Percentiles rank a stretch among this genome's conserved stretches.
These are phyloP conservation scores for Globisporangium camurandrum DNA, from an alignment of 352 stramenopile genomes.

Conservation along the genomic window DNA sequence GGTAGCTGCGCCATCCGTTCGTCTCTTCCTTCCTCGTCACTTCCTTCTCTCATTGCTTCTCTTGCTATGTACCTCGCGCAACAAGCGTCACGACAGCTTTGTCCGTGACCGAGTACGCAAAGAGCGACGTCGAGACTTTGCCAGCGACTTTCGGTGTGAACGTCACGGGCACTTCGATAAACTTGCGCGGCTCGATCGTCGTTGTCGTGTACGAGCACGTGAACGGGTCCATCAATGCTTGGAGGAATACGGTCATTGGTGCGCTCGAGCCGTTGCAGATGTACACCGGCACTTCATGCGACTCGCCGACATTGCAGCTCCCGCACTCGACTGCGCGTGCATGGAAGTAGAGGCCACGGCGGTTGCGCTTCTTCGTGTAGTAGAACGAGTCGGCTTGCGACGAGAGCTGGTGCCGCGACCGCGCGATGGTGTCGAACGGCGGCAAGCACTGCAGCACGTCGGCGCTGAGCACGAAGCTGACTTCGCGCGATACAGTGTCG, in stretches of 20 bases:
- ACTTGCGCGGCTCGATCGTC: constrained; percentile 76
- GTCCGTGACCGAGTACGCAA: constrained; percentile 69
- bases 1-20: too few relatives aligned
- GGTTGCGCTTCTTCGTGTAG: constrained; percentile 75
- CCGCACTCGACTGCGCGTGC: constrained; percentile 79
- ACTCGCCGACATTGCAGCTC: constrained; percentile 60
- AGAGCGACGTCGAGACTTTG: constrained; percentile 76
- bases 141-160: constrained; percentile 73
- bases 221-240: constrained; percentile 71
- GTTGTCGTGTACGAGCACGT: constrained; percentile 66
- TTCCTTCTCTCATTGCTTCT: neutral
- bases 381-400: constrained; percentile 80
- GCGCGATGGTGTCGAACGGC: constrained; percentile 50
- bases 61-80: constrained; percentile 43
- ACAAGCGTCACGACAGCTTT: constrained; percentile 79
- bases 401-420: constrained; percentile 52
- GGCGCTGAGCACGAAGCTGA: constrained; percentile 58
- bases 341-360: constrained; percentile 75
- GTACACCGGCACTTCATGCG: constrained; percentile 74
- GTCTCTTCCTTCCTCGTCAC: too few relatives aligned
- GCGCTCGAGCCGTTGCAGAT: constrained; percentile 79
- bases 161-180: constrained; percentile 73
- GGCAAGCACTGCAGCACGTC: constrained; percentile 33
- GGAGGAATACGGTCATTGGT: constrained; percentile 81
- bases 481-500: constrained; percentile 36